Base-by-base conservation (phyloP, 106 monocot genomes). In the Allium sativum region DNA sequence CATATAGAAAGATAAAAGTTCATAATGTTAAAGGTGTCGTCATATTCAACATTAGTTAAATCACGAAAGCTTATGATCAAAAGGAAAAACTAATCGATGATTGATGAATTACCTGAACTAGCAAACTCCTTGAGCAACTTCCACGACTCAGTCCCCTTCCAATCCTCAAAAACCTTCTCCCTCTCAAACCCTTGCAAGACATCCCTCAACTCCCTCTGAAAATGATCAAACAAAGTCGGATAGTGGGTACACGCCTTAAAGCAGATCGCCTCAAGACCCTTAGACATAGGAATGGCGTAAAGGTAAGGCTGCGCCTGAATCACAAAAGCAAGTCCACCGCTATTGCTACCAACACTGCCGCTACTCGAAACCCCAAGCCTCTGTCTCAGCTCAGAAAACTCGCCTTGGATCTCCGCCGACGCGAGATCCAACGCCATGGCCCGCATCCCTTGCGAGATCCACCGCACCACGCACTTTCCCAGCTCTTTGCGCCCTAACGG, bases 161-260 rank as follows among this genome's bases (percentile, higher is more conserved):
- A 95, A 56, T 87, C 86, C 9, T 52, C 16, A 68, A 94, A 65
- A 45, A 86, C 52, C 11, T 64, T 65, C 52, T 65, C 53, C 8
- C 71, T 63, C 81, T 94, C 83, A 45, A 81, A 73, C 45, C 56
- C 83, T 63, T 79, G 81, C 7, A 95, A 84, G 50, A 82, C 74
- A 20, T 80, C 74, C 9, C 90, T 64, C 53, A 95, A 87, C 81
- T 95, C 94, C 11, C 94, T 69, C 74, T 95, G 94, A 76, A 95
- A 95, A 68, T 95, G 94, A 44, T 95, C 94, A 17, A 95, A 84
- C 51, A 95, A 75, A 3, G 94, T 95, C 20, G 94, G 94, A 60
- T 95, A 95, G 67, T 95, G 94, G 31, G 94, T 81, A 72, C 94
- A 86, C 16, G 90, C 94, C 86, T 90, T 95, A 65, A 95, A 79